A percentile compares a stretch with the other conserved stretches of the same genome.
These are phyloP conservation scores for Termitomyces sp. DNA, from an alignment of 768 basidiomycete species.

Conservation along the genomic window DNA sequence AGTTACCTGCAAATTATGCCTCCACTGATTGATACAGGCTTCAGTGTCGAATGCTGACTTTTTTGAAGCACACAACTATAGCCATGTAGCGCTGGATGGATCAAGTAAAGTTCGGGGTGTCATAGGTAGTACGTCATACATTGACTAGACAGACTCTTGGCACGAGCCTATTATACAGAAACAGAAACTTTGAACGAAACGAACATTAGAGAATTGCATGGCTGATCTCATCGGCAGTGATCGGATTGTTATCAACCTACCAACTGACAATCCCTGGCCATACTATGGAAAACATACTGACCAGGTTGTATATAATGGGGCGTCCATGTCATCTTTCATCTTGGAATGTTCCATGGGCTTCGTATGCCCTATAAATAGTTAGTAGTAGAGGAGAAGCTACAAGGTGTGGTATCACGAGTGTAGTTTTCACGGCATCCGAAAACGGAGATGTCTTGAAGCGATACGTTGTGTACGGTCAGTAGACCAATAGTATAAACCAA, in stretches of 20 bases:
- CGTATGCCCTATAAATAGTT: neutral
- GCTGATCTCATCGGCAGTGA: neutral
- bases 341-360: neutral
- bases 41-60: no score
- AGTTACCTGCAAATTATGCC: no score
- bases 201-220: neutral
- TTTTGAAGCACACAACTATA: no score
- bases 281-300: neutral
- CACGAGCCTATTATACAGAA: no score
- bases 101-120: no score
- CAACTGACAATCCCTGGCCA: neutral
- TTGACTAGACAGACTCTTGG: no score
- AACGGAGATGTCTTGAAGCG: neutral
- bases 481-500: neutral
- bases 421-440: neutral
- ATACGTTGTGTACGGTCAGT: neutral
- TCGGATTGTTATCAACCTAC: neutral
- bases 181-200: neutral
- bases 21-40: no score
- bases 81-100: no score
- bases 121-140: no score
- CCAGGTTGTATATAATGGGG: neutral
- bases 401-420: neutral
- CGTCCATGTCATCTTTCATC: neutral
- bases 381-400: neutral